A percentile compares a stretch with the other conserved stretches of the same genome.
phyloP scores from a whole-genome alignment of 2,329 filamentous ascomycete genomes.

The Colletotrichum noveboracense region DNA sequence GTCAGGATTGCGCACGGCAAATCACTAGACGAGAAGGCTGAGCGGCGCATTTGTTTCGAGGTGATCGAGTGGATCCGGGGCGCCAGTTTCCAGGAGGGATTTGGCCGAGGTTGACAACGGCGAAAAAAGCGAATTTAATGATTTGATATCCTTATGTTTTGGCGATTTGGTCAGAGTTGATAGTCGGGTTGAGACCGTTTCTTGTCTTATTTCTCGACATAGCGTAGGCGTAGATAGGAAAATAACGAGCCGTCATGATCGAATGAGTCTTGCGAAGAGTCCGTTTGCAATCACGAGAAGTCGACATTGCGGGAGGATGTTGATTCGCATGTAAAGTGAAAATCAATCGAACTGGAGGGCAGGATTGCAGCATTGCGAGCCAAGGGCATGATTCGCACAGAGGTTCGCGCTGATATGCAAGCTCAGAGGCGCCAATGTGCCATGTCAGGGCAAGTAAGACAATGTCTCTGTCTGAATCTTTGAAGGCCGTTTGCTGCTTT shows the following conservation, averaged over 20 bases:
- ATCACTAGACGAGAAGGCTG: slow-evolving; percentile 69
- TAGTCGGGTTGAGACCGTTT: not conserved
- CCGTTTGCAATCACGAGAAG: not conserved
- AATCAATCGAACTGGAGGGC: not conserved
- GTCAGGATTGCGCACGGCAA: slow-evolving; percentile 50
- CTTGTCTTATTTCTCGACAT: not conserved
- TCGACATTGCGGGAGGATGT: not conserved
- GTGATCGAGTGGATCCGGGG: slow-evolving; percentile 79
- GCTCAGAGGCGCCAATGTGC: not conserved
- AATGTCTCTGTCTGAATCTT: not conserved
- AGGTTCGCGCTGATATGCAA: not conserved
- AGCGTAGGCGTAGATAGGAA: slow-evolving; percentile 20
- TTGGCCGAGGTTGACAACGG: not conserved
- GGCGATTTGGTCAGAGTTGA: not conserved
- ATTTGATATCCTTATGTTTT: not conserved
- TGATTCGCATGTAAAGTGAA: not conserved
- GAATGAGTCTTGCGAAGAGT: not conserved
- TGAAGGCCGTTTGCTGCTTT: not conserved
- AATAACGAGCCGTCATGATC: not conserved
- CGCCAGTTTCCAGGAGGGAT: slow-evolving; percentile 44
- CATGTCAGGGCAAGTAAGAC: not conserved
- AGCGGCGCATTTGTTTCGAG: slow-evolving; percentile 83
- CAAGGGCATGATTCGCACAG: not conserved
- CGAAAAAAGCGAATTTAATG: not conserved
- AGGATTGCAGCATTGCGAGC: not conserved